Percentiles rank a stretch among this genome's conserved stretches.
These are phyloP conservation scores for Imleria badia DNA, from an alignment of 768 basidiomycete genomes.

Conservation along the genomic window DNA sequence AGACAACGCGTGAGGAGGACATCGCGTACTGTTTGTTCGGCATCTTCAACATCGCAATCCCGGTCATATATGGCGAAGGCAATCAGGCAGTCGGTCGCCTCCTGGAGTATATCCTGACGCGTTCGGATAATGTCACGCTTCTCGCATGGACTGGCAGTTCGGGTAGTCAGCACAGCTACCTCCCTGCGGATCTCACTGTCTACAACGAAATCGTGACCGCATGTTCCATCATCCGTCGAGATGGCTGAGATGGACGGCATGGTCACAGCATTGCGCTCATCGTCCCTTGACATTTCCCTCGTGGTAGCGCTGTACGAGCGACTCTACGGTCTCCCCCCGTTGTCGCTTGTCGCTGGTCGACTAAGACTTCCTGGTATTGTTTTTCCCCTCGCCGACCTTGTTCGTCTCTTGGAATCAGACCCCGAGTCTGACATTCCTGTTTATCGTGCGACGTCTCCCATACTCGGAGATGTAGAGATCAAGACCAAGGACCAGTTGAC, in stretches of 20 bases:
- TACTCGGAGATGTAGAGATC: not conserved
- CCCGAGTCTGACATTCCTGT: no score
- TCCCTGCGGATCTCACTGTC: not conserved
- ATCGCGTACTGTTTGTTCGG: conserved; percentile 16
- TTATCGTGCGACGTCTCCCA: not conserved
- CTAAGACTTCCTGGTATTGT: not conserved
- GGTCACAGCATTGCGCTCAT: not conserved
- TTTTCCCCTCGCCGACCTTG: not conserved
- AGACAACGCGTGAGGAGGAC: conserved; percentile 15
- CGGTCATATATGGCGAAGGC: conserved; percentile 16
- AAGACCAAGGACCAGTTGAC: not conserved
- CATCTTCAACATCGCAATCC: conserved; percentile 8
- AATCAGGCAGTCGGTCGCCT: not conserved
- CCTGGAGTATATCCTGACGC: not conserved
- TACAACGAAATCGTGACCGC: not conserved
- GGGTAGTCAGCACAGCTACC: conserved; percentile 6
- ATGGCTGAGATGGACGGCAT: not conserved
- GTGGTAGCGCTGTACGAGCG: not conserved
- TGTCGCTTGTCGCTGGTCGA: not conserved
- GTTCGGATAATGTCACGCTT: not conserved
- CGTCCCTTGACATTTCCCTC: not conserved
- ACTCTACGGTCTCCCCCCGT: not conserved
- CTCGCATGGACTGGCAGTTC: conserved; percentile 5
- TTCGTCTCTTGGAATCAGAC: no score
- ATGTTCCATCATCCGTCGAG: not conserved